Conservation (phyloP, 176 grass and related monocot species). For the Bromus sterilis region DNA sequence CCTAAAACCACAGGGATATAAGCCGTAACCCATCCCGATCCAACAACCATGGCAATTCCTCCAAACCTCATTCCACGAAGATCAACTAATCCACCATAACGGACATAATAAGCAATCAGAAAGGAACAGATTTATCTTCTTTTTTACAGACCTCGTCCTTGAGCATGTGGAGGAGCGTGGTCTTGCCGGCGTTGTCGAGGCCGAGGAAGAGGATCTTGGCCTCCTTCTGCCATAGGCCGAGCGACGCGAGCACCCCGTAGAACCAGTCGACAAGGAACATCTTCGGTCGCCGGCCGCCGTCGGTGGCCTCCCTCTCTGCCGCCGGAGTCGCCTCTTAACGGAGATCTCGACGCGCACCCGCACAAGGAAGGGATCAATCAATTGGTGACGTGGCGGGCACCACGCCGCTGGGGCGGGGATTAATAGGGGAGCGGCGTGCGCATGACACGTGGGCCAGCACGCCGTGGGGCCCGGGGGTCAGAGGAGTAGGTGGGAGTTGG, state of each 20-base stretch:
- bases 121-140: not conserved
- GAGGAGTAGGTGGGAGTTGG: not conserved
- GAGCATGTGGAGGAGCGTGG: slow-evolving; percentile 86
- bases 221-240: slow-evolving; percentile 80
- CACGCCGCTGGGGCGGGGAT: not conserved
- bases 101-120: not conserved
- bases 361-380: not conserved
- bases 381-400: slow-evolving; percentile 24
- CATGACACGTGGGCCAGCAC: not conserved
- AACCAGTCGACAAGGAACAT: slow-evolving; percentile 90
- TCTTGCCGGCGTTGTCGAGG: slow-evolving; percentile 83
- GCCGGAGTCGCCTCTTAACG: not conserved
- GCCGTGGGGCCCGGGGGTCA: not conserved
- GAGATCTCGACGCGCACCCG: slow-evolving; percentile 4
- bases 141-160: slow-evolving; percentile 58
- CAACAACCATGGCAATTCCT: not conserved
- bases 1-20: not conserved
- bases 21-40: not conserved
- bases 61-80: not conserved
- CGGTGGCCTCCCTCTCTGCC: not conserved
- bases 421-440: not conserved
- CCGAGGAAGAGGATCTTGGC: slow-evolving; percentile 88
- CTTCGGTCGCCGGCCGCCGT: not conserved
- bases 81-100: not conserved
- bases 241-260: slow-evolving; percentile 69